phyloP scores from a whole-genome alignment of 2,329 filamentous ascomycete species.

The Talaromyces marneffei region DNA sequence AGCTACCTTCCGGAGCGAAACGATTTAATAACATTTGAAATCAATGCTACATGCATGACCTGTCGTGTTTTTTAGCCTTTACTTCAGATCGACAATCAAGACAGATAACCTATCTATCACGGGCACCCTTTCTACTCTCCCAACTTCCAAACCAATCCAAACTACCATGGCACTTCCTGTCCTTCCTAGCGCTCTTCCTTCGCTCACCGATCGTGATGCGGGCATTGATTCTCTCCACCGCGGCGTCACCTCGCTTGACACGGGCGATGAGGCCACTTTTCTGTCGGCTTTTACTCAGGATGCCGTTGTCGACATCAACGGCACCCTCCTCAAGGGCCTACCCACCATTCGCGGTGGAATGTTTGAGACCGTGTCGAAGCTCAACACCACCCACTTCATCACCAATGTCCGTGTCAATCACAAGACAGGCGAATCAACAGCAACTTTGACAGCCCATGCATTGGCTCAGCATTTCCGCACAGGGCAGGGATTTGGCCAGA shows the following conservation, averaged over 20 bases:
- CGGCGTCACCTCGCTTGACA: conserved; percentile 20
- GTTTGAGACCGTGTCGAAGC: neutral
- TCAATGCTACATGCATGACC: neutral
- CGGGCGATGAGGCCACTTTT: conserved; percentile 18
- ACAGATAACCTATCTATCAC: too few species aligned
- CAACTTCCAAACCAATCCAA: too few species aligned
- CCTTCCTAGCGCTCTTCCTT: neutral
- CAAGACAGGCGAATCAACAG: neutral
- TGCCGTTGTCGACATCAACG: neutral
- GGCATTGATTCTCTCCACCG: conserved; percentile 23
- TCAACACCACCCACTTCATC: neutral
- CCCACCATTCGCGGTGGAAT: neutral
- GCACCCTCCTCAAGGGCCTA: neutral
- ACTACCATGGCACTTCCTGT: too few species aligned
- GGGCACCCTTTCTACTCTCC: too few species aligned
- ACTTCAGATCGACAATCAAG: too few species aligned
- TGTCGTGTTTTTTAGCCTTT: neutral
- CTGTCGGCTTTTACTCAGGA: conserved; percentile 17
- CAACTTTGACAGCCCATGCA: neutral
- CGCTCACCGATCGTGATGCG: conserved; percentile 22
- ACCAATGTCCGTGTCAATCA: neutral
- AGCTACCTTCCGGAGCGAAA: too few species aligned
- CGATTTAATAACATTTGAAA: too few species aligned
- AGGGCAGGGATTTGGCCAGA: neutral
- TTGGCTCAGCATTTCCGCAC: neutral